Evolutionary conservation across 139 green algal genomes (phyloP), one percentile per base, ranked within the genome.

Genomic region (Chlorella sp.): DNA sequence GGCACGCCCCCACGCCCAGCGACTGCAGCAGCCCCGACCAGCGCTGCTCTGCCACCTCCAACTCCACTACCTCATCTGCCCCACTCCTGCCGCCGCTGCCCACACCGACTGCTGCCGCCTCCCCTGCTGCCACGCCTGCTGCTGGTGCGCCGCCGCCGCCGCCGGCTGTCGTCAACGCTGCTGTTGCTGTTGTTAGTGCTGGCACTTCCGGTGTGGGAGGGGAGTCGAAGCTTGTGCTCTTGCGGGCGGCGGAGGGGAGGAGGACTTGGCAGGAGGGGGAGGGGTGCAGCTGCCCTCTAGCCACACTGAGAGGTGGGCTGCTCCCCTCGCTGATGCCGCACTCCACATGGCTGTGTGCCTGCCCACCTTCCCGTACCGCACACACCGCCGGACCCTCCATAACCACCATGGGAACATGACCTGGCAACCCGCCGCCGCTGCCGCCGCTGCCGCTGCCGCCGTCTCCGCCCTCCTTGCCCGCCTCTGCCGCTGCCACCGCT

Each of bases 1-100:
- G 88, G 92, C 94, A 97, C 12, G 90, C 93, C 12, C 89, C 96
- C 30, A 97, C 91, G 11, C 96, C 91, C n/a, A 97, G 61, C 7
- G 91, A 93, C 91, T 99, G 97, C 36, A 98, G 73, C 37, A 99
- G 87, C 36, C 90, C 92, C 37, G 90, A 95, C 24, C 96, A n/a
- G 34, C 96, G 95, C 88, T 98, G 95, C 92, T 98, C 96, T 42
- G 93, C 76, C n/a, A 97, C 96, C 75, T 95, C 89, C 48, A 95
- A 61, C 2, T 78, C 73, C 75, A 96, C 64, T 79, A 86, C 64
- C 0, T 1, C 60, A 28, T 88, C 83, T 15, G 26, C 83, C 1
- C 21, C 37, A 0, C 21, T 66, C 26, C 7, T 24, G 2, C 4
- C 82, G 22, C n/a, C 34, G 53, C 22, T 22, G 40, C 26, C 64